Base-by-base conservation (phyloP, 2,329 filamentous ascomycete species). In the Keithomyces neogunnii region DNA sequence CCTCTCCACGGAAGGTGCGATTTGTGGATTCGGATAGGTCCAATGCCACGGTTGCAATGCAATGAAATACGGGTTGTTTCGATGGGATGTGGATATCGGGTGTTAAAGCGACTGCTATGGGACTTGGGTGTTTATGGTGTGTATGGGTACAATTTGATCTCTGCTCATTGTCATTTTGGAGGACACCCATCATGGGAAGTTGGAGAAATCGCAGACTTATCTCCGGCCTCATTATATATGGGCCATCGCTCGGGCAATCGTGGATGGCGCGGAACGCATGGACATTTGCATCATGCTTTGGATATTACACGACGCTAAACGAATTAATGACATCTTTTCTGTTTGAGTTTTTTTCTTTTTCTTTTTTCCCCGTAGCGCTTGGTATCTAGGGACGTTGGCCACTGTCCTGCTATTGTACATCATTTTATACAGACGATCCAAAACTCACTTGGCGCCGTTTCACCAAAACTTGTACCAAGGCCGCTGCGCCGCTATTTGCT, bases 381-480 rank as follows among this genome's bases (percentile, higher is more conserved):
- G 26, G 28, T 30, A 30, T 30, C 26, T 44, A 30, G 8, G n/a
- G 26, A 44, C 28, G 30, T 8, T 44, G 4, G 28, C 11, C 6
- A 30, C 3, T 26, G 39, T 36, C 28, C 26, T 36, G 35, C 19
- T 38, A 38, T 48, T 26, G 10, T 45, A 30, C 31, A 19, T 40
- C 26, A 45, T 29, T 35, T 19, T 52, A 52, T 45, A 52, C 13
- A 47, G 6, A 36, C 32, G 40, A 38, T 43, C 45, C 5, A 29
- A 47, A 42, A 13, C 8, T 43, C 19, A 2, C 38, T 6, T 38
- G 48, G 47, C 43, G 11, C 28, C 10, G 26, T 57, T 57, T 61
- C 58, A 82, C 79, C 79, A 82, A 53, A 81, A 70, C 63, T 71
- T 78, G 63, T 79, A 82, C 78, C 79, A 81, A 29, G 71, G 63